A percentile compares a stretch with the other conserved stretches of the same genome.
Conservation (phyloP, 305 asterid species). For the Fraxinus platypoda region DNA sequence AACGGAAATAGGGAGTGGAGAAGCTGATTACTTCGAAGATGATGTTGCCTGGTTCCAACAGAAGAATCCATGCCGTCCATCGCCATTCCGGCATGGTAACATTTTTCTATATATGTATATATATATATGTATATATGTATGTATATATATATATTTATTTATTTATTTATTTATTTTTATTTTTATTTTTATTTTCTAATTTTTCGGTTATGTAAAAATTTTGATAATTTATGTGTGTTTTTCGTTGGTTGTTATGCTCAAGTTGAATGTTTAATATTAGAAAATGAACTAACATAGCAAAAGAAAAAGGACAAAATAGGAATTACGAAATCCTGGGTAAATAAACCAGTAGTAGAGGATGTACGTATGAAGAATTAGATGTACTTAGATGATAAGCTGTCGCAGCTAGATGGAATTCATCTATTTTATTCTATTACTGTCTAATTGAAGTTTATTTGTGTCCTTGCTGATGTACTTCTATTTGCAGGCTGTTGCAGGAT, state of each 20-base stretch:
- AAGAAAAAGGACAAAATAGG: neutral
- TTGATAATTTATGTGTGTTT: neutral
- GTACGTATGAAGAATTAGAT: neutral
- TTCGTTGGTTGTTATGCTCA: neutral
- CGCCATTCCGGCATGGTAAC: constrained; percentile 91
- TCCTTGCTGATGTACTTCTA: constrained; percentile 18
- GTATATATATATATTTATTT: too few relatives aligned
- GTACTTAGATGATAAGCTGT: neutral
- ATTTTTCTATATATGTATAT: too few relatives aligned
- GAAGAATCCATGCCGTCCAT: constrained; percentile 93
- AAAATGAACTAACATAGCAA: neutral
- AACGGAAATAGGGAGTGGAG: constrained; percentile 73
- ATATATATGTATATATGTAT: too few relatives aligned
- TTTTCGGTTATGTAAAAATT: neutral
- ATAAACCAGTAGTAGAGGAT: neutral
- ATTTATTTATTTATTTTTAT: too few relatives aligned
- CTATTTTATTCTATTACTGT: neutral
- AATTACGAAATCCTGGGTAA: neutral
- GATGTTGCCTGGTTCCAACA: constrained; percentile 91
- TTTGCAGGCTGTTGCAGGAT: constrained; percentile 71
- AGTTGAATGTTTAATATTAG: neutral
- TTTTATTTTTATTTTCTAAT: too few relatives aligned
- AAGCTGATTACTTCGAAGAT: constrained; percentile 94
- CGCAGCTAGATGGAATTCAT: neutral
- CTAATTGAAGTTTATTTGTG: neutral